Percentiles rank a stretch among this genome's conserved stretches.
phyloP scores from a whole-genome alignment of 345 rosid species.

The Passiflora organensis region DNA sequence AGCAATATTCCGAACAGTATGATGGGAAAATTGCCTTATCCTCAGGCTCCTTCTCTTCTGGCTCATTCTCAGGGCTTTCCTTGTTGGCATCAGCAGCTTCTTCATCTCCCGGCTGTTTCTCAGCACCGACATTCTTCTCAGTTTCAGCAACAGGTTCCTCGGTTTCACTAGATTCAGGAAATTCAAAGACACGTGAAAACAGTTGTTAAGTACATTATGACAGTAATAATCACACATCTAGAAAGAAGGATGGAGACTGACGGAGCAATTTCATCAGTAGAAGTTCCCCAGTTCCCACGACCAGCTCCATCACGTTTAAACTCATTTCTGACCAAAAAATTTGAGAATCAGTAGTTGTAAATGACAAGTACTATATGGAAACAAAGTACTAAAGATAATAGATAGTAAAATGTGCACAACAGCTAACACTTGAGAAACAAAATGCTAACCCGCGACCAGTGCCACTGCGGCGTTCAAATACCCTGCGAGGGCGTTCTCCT shows the following conservation, averaged over 20 bases:
- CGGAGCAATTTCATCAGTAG: conserved; percentile 68
- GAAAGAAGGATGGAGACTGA: conserved; percentile 27
- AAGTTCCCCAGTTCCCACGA: conserved; percentile 92
- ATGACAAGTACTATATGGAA: neutral
- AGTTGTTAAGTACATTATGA: neutral
- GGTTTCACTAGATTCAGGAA: conserved; percentile 40
- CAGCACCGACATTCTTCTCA: conserved; percentile 48
- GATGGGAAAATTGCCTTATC: conserved; percentile 45
- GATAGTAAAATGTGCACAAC: neutral
- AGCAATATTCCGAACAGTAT: neutral
- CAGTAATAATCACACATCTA: neutral
- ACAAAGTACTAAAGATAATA: neutral
- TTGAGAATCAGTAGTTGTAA: neutral
- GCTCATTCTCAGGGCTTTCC: conserved; percentile 46
- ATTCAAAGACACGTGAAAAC: too few species aligned
- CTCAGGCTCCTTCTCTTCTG: conserved; percentile 84
- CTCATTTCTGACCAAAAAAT: conserved; percentile 45
- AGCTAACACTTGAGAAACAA: neutral
- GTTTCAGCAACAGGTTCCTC: conserved; percentile 54
- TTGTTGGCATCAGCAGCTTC: conserved; percentile 62
- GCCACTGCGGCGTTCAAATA: conserved; percentile 77
- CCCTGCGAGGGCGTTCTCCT: conserved; percentile 67
- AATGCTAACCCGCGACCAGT: conserved; percentile 89
- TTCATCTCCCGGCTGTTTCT: conserved; percentile 60
- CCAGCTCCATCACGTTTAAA: conserved; percentile 89